A percentile compares a stretch with the other conserved stretches of the same genome.
phyloP scores from a whole-genome alignment of 2,329 filamentous ascomycete species.

The Monilinia aucupariae region DNA sequence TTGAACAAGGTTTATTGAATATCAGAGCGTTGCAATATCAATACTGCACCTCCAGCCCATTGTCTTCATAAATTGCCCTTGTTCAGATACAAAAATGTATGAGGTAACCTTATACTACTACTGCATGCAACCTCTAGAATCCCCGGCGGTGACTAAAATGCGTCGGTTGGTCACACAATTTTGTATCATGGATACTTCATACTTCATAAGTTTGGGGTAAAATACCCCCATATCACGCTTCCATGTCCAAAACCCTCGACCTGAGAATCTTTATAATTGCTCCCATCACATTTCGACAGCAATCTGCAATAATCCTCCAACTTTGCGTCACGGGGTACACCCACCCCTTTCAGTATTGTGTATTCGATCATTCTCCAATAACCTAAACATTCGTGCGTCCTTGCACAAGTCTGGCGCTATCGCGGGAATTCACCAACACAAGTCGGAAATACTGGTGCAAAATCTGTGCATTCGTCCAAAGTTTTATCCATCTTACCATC shows the following conservation, averaged over 20 bases:
- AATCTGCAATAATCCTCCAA: background rate
- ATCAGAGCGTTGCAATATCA: background rate
- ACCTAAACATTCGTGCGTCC: background rate
- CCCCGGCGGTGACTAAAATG: background rate
- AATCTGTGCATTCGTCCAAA: background rate
- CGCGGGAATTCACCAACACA: background rate
- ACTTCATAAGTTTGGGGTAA: background rate
- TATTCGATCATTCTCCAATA: background rate
- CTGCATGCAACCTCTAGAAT: background rate
- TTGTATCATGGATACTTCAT: background rate
- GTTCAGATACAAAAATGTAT: background rate
- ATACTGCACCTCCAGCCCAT: background rate
- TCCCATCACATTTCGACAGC: background rate
- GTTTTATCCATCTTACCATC: background rate
- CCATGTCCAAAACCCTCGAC: conserved; percentile 1
- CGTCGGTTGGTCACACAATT: background rate
- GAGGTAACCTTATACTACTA: background rate
- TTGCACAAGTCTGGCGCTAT: background rate
- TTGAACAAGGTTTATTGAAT: background rate
- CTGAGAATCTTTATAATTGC: background rate
- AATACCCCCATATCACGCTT: background rate
- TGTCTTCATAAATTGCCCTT: background rate
- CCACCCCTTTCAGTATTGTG: background rate
- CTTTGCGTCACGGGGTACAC: background rate
- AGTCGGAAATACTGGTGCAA: background rate